Evolutionary conservation across 2,329 filamentous ascomycete genomes (phyloP).

Genomic region (Rugonectria rugulosa): DNA sequence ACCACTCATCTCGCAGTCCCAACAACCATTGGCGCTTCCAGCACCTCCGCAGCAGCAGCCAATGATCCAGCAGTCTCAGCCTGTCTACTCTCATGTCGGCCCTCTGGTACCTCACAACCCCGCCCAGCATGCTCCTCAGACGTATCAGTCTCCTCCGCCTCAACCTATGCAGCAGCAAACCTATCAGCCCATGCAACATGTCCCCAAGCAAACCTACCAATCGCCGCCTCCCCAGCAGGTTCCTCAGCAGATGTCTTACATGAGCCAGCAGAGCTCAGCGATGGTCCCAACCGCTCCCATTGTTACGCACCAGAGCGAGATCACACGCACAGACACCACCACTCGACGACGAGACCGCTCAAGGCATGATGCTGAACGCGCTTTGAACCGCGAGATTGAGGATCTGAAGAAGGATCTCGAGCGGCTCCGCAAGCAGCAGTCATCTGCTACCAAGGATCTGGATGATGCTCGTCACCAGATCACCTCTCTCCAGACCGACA

Average conservation of each 20-base stretch:
- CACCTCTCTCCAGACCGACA: constrained; percentile 35
- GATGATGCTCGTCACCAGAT: constrained; percentile 35
- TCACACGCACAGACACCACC: constrained; percentile 6
- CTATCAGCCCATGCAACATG: constrained; percentile 22
- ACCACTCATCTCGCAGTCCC: constrained; percentile 10
- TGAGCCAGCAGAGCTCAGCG: neutral
- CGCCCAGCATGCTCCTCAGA: neutral
- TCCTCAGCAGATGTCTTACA: too few relatives aligned
- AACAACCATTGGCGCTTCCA: constrained; percentile 1
- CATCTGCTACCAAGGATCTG: constrained; percentile 32
- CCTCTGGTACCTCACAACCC: constrained; percentile 9
- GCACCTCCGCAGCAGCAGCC: constrained; percentile 12
- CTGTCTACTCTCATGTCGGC: constrained; percentile 22
- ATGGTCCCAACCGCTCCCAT: neutral
- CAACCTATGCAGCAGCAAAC: constrained; percentile 21
- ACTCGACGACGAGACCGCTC: constrained; percentile 28
- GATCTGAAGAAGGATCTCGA: constrained; percentile 30
- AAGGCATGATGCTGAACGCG: constrained; percentile 30
- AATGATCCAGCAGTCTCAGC: constrained; percentile 16
- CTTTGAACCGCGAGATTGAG: constrained; percentile 32
- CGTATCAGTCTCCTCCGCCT: neutral
- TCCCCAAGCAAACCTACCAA: neutral
- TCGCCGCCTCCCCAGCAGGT: too few relatives aligned
- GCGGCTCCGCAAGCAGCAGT: constrained; percentile 32
- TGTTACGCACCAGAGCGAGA: constrained; percentile 3